A percentile compares a stretch with the other conserved stretches of the same genome.
phyloP scores from a whole-genome alignment of 352 stramenopile genomes.

The Globisporangium paroecandrum region DNA sequence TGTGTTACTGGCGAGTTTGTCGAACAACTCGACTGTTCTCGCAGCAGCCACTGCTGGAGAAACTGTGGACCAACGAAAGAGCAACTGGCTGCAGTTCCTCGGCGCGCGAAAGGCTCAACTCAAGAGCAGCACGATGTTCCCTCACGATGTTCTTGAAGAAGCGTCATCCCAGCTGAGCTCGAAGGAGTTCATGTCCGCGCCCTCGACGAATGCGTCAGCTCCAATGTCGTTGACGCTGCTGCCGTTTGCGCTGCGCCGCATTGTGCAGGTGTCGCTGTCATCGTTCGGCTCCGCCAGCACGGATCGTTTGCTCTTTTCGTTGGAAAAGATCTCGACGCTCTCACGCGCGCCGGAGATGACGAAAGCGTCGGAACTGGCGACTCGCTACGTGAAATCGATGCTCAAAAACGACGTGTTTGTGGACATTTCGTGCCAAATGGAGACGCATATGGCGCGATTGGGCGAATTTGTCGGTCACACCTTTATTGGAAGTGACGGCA shows the following conservation, averaged over 20 bases:
- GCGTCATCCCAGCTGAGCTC: conserved; percentile 47
- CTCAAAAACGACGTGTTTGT: conserved; percentile 44
- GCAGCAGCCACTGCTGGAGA: not conserved
- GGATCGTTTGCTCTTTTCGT: conserved; percentile 49
- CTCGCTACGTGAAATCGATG: conserved; percentile 53
- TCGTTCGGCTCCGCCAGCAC: conserved; percentile 37
- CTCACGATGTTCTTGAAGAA: conserved; percentile 33
- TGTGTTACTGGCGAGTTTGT: conserved; percentile 31
- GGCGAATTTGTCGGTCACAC: conserved; percentile 15
- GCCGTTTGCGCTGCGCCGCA: conserved; percentile 55
- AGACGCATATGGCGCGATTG: conserved; percentile 23
- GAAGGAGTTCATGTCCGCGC: conserved; percentile 41
- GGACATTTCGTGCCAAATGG: conserved; percentile 25
- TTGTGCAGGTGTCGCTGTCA: conserved; percentile 40
- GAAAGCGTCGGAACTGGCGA: conserved; percentile 28
- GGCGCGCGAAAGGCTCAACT: conserved; percentile 21
- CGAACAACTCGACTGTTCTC: conserved; percentile 15
- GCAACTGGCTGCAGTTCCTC: conserved; percentile 34
- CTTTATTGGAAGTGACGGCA: conserved; percentile 2
- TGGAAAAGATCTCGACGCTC: conserved; percentile 51
- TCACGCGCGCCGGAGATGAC: conserved; percentile 9
- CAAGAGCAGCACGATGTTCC: conserved; percentile 17
- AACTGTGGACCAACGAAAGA: conserved; percentile 2
- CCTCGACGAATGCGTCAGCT: not conserved
- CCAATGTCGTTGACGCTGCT: conserved; percentile 32